Evolutionary conservation across 192 early-diverging fungal species (phyloP).

Genomic region (Backusella sp.): DNA sequence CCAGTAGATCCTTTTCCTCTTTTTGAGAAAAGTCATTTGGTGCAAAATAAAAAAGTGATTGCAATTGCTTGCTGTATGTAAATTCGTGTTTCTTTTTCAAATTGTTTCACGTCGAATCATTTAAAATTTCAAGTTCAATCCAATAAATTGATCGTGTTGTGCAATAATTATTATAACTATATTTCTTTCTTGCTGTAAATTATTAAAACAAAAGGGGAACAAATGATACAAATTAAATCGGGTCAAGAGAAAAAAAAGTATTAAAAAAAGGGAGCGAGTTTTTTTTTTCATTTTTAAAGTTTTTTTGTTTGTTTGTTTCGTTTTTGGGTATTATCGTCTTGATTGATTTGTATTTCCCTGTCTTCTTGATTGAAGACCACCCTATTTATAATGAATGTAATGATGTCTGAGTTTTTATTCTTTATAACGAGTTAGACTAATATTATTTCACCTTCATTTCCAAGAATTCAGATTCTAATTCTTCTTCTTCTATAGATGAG

Average conservation of each 20-base stretch:
- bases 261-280: background rate
- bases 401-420: background rate
- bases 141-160: background rate
- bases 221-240: background rate
- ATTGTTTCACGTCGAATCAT: background rate
- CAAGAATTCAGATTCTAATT: conserved; percentile 31
- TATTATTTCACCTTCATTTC: conserved; percentile 28
- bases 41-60: background rate
- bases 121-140: background rate
- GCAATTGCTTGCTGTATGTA: background rate
- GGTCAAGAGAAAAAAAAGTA: background rate
- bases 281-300: background rate
- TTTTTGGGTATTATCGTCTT: conserved; percentile 10
- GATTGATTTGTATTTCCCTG: conserved; percentile 8
- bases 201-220: background rate
- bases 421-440: background rate
- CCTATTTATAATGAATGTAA: background rate
- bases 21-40: background rate
- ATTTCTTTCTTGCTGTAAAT: background rate
- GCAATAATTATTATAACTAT: background rate
- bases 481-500: conserved; percentile 31
- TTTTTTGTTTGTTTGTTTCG: background rate
- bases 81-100: background rate
- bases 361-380: conserved; percentile 5
- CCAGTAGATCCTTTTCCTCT: background rate